These are phyloP conservation scores for Paxillus involutus DNA, from an alignment of 768 basidiomycete species.

Conservation along the genomic window DNA sequence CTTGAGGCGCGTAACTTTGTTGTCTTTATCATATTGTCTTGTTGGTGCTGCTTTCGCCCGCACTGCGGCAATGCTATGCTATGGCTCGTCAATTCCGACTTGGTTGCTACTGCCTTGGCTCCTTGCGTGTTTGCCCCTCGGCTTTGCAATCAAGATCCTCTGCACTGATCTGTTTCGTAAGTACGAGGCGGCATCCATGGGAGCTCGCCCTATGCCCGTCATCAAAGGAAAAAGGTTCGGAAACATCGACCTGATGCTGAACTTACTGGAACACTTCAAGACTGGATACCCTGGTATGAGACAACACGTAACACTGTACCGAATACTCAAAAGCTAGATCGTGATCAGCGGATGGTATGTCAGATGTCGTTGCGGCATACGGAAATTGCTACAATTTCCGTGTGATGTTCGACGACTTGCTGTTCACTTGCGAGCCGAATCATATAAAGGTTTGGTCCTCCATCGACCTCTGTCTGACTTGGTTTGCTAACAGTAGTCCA, in stretches of 20 bases:
- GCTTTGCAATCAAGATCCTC: constrained; percentile 31
- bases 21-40: neutral
- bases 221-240: constrained; percentile 40
- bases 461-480: neutral
- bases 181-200: constrained; percentile 41
- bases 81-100: constrained; percentile 30
- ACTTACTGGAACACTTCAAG: constrained; percentile 34
- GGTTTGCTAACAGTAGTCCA: constrained; percentile 3
- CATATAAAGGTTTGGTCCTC: constrained; percentile 43
- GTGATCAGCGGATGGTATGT: constrained; percentile 33
- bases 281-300: constrained; percentile 51
- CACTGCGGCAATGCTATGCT: constrained; percentile 5
- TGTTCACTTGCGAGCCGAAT: constrained; percentile 52
- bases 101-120: constrained; percentile 37
- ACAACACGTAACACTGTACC: neutral
- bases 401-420: constrained; percentile 43
- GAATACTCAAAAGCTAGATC: neutral
- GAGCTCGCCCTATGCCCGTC: constrained; percentile 44
- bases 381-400: constrained; percentile 49
- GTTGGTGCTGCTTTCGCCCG: constrained; percentile 1
- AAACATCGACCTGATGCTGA: constrained; percentile 44
- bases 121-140: constrained; percentile 34
- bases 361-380: constrained; percentile 29
- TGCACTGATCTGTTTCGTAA: constrained; percentile 26
- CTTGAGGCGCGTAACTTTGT: neutral